These are phyloP conservation scores for Rhododendron ferrugineum DNA, from an alignment of 148 eudicot species.

Conservation along the genomic window DNA sequence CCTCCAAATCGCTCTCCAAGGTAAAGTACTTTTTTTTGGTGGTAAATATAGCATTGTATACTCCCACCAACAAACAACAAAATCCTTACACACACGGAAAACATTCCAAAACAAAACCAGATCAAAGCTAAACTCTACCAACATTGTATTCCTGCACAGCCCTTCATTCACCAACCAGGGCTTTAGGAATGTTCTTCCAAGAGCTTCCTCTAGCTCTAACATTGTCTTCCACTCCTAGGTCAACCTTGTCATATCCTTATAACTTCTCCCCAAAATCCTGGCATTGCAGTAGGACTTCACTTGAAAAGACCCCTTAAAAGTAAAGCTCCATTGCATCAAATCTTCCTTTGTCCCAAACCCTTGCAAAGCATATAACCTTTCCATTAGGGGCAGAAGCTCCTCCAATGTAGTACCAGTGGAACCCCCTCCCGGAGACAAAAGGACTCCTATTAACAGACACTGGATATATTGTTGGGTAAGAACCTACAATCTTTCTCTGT, in stretches of 20 bases:
- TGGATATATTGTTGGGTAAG: background rate
- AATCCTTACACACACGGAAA: background rate
- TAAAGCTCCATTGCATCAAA: background rate
- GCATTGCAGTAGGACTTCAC: background rate
- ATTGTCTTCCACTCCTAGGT: background rate
- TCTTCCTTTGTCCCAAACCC: background rate
- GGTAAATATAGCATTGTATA: too few species aligned
- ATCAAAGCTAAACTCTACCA: background rate
- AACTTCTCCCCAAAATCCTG: background rate
- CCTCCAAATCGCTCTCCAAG: background rate
- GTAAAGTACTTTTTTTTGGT: background rate
- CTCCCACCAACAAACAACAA: background rate
- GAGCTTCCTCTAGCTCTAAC: background rate
- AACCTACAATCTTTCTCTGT: background rate
- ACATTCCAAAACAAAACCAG: background rate
- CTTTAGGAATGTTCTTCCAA: background rate
- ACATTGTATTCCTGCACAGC: background rate
- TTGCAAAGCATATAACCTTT: background rate
- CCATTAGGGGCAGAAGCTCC: background rate
- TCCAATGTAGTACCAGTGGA: background rate
- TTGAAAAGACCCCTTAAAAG: background rate
- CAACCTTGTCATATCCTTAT: background rate
- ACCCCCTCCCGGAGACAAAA: background rate
- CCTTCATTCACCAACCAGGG: background rate
- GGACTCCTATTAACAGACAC: background rate